These are phyloP conservation scores for Aphanomyces invadans DNA, from an alignment of 352 stramenopile species.

Conservation along the genomic window DNA sequence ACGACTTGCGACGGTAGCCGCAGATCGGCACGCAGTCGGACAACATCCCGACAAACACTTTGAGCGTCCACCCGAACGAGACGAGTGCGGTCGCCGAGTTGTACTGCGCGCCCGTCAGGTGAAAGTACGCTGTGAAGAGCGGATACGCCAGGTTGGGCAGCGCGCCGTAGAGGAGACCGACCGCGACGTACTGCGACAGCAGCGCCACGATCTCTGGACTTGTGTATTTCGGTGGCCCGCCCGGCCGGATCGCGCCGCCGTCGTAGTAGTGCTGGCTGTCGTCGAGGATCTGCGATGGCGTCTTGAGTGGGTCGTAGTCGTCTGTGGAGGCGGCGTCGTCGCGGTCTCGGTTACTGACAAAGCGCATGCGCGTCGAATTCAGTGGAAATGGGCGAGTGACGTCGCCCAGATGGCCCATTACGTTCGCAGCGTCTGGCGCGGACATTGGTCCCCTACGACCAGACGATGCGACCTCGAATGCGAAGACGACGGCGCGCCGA, in stretches of 20 bases:
- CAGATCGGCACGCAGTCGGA: conserved; percentile 47
- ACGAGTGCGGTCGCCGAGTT: conserved; percentile 36
- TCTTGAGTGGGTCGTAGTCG: conserved; percentile 8
- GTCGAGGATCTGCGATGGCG: background rate
- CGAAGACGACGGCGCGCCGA: no score
- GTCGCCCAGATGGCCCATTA: background rate
- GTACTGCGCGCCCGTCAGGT: conserved; percentile 31
- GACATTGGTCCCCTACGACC: background rate
- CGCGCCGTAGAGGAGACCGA: conserved; percentile 44
- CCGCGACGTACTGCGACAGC: conserved; percentile 35
- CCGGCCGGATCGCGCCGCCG: conserved; percentile 36
- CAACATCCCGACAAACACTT: conserved; percentile 56
- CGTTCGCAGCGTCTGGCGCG: background rate
- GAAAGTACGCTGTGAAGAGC: conserved; percentile 42
- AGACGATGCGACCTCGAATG: no score
- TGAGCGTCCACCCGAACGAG: conserved; percentile 51
- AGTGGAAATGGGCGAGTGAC: background rate
- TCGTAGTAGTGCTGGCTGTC: conserved; percentile 28
- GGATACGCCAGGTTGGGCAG: conserved; percentile 35
- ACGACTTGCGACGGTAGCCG: conserved; percentile 53
- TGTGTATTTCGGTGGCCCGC: conserved; percentile 32
- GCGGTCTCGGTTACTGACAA: background rate
- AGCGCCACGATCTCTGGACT: conserved; percentile 32
- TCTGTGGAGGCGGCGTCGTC: background rate
- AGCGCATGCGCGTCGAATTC: background rate